These are phyloP conservation scores for Phyllosticta paracitricarpa DNA, from an alignment of 2,329 filamentous ascomycete genomes.

Conservation along the genomic window DNA sequence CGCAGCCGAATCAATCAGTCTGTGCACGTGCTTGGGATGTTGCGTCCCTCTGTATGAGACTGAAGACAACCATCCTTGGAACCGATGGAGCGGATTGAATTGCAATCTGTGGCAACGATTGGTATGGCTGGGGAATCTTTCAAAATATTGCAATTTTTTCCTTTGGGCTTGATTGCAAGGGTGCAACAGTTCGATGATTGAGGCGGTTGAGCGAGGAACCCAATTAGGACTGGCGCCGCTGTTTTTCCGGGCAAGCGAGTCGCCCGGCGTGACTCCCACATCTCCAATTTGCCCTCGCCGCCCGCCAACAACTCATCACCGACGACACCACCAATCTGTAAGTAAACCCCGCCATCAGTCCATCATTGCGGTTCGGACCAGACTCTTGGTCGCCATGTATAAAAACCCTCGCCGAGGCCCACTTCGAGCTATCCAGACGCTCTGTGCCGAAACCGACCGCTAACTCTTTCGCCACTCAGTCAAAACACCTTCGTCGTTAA, in stretches of 20 bases:
- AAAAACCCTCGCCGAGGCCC: neutral
- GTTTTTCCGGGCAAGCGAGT: conserved; percentile 9
- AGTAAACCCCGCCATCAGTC: conserved; percentile 17
- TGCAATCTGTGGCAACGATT: too few relatives aligned
- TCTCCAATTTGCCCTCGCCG: conserved; percentile 18
- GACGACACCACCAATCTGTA: conserved; percentile 26
- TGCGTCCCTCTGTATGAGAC: too few relatives aligned
- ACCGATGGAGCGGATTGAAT: too few relatives aligned
- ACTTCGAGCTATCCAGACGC: neutral
- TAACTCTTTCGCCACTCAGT: conserved; percentile 20
- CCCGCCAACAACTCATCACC: conserved; percentile 23
- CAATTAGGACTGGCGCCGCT: conserved; percentile 6
- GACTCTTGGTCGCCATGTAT: neutral
- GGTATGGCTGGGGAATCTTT: too few relatives aligned
- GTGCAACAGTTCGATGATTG: neutral
- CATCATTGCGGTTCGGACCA: neutral
- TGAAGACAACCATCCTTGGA: too few relatives aligned
- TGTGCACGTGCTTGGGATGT: neutral
- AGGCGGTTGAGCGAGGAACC: neutral
- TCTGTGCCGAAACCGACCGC: neutral
- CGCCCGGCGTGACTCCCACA: conserved; percentile 14
- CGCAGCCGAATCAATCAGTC: neutral
- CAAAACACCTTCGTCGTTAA: conserved; percentile 15
- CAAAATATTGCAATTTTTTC: too few relatives aligned
- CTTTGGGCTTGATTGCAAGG: neutral